Base-by-base conservation (phyloP, 805 yeast species). In the Kodamaea neixiangensis region DNA sequence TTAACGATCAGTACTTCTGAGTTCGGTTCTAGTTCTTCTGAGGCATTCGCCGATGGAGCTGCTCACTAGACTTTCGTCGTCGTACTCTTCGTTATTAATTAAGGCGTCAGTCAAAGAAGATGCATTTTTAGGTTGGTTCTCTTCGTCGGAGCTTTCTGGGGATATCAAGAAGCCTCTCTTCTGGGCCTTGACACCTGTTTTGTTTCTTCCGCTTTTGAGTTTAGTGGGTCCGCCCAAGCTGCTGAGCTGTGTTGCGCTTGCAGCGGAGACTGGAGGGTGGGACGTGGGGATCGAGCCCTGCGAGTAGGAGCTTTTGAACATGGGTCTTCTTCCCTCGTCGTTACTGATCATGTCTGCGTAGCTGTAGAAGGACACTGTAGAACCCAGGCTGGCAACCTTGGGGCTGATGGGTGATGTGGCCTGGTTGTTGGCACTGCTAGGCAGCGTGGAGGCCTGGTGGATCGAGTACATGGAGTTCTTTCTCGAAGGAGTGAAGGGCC, bases 331-430 rank as follows among this genome's bases (percentile, higher is more conserved):
- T 48, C 81, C 76, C 59, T 85, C 87, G 65, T 86, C 93, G 58
- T 81, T 83, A 55, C 75, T 80, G 53, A 87, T 77, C 80, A 89
- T 79, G 59, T 89, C 96, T 3, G 93, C 96, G 65, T 86, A 89
- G 2, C 91, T 85, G 62, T 82, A 86, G 63, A 88, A 88, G 35
- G 78, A 73, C 17, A 77, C 67, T 1, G 73, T 63, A 3, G 76
- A 71, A 42, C 66, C 66, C 10, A 75, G 66, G 44, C 61, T 56
- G 20, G 68, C 63, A 55, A 67, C 61, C 46, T 68, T 68, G 6
- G 80, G 77, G n/a, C 73, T 66, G 19, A 66, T 56, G 15, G 75
- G 75, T 7, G 68, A 63, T 45, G 55, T 62, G 15, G 57, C 54
- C 39, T 59, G 61, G 42, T 52, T 51, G 22, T 29, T 37, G 55